Percentiles rank a stretch among this genome's conserved stretches.
These are phyloP conservation scores for Hymenoscyphus fraxineus DNA, from an alignment of 2,329 filamentous ascomycete genomes.

Conservation along the genomic window DNA sequence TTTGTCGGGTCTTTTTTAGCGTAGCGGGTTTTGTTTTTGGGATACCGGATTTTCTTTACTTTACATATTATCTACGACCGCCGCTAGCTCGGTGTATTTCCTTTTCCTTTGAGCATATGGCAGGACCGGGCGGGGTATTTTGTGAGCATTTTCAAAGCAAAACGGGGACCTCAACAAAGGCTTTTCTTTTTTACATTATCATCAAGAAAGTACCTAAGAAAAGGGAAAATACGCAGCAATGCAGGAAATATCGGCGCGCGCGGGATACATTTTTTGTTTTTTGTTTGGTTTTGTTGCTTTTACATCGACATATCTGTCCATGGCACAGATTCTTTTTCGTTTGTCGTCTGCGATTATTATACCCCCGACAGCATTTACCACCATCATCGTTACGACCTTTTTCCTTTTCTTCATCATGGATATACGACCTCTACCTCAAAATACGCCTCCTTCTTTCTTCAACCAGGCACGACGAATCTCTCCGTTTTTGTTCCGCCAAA, in stretches of 20 bases:
- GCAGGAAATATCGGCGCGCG: conserved; percentile 48
- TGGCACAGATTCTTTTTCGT: conserved; percentile 24
- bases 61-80: conserved; percentile 42
- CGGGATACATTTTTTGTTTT: conserved; percentile 29
- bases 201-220: conserved; percentile 33
- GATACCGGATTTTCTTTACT: conserved; percentile 40
- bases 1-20: conserved; percentile 40
- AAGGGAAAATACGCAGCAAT: conserved; percentile 63
- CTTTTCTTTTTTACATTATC: conserved; percentile 13
- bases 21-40: conserved; percentile 48
- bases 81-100: conserved; percentile 35
- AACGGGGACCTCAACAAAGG: conserved; percentile 35
- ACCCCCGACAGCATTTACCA: conserved; percentile 4
- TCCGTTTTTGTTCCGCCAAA: conserved; percentile 14
- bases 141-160: conserved; percentile 32
- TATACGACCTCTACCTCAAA: conserved; percentile 10
- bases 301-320: neutral
- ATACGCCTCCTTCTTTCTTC: neutral
- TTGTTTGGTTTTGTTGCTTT: conserved; percentile 23
- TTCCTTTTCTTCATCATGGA: conserved; percentile 22
- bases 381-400: conserved; percentile 7
- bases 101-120: conserved; percentile 30
- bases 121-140: conserved; percentile 32
- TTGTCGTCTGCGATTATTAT: conserved; percentile 30
- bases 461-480: conserved; percentile 8